phyloP scores from a whole-genome alignment of 2,329 filamentous ascomycete species.

The Arthrobotrys megalospora region DNA sequence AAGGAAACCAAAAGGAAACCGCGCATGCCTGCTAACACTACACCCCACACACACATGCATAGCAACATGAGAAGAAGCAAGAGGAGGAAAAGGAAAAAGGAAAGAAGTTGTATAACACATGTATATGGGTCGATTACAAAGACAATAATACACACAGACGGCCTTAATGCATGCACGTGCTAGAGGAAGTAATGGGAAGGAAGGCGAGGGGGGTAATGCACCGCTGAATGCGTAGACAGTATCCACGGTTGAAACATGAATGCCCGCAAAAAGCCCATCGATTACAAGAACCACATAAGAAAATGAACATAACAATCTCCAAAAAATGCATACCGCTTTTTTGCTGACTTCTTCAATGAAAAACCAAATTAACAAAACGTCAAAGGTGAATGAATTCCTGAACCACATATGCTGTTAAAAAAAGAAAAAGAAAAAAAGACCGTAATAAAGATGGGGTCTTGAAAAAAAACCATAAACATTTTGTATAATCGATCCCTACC shows the following conservation, averaged over 20 bases:
- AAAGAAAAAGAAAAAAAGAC: slow-evolving; percentile 26
- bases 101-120: slow-evolving; percentile 10
- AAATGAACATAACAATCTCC: slow-evolving; percentile 21
- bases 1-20: background rate
- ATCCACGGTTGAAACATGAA: slow-evolving; percentile 10
- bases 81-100: slow-evolving; percentile 3
- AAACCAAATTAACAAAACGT: slow-evolving; percentile 3
- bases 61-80: background rate
- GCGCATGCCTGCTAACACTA: background rate
- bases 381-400: slow-evolving; percentile 7
- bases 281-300: slow-evolving; percentile 18
- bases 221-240: slow-evolving; percentile 19
- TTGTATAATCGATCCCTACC: slow-evolving; percentile 6
- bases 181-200: background rate
- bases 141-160: background rate
- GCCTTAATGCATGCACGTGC: background rate
- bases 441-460: background rate
- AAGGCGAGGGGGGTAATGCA: background rate
- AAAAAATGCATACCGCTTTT: slow-evolving; percentile 51
- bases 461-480: slow-evolving; percentile 3
- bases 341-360: slow-evolving; percentile 29
- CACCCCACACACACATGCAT: background rate
- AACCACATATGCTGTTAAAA: slow-evolving; percentile 27
- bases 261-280: slow-evolving; percentile 12
- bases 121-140: slow-evolving; percentile 30